Percentiles rank a stretch among this genome's conserved stretches.
Conservation (phyloP, 208 protist genomes). For the Trypanosoma rangeli region DNA sequence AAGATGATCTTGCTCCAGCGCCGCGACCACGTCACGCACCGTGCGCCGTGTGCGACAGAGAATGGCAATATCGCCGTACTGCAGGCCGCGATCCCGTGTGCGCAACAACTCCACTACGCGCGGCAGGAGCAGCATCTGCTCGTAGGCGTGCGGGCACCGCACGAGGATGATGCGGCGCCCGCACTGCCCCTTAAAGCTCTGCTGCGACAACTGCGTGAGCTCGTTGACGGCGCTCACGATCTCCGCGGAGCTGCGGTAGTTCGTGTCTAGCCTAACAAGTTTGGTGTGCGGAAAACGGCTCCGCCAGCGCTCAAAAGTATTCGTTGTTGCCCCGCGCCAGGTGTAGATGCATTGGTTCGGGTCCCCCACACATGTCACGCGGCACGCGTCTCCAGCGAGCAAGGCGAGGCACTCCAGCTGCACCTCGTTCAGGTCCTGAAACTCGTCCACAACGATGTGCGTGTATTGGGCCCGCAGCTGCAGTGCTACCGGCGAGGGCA, state of each 20-base stretch:
- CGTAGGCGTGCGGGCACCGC: constrained; percentile 34
- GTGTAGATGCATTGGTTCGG: constrained; percentile 91
- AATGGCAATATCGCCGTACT: constrained; percentile 76
- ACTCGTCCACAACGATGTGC: constrained; percentile 89
- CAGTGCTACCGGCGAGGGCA: constrained; percentile 35
- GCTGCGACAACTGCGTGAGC: constrained; percentile 46
- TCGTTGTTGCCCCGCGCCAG: constrained; percentile 77
- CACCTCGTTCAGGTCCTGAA: constrained; percentile 89
- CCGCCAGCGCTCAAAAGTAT: constrained; percentile 69
- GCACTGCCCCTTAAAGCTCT: constrained; percentile 40
- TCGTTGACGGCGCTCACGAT: constrained; percentile 72
- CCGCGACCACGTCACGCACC: constrained; percentile 37
- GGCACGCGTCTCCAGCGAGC: constrained; percentile 74
- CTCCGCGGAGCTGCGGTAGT: constrained; percentile 78
- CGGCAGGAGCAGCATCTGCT: constrained; percentile 44
- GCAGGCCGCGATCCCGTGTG: constrained; percentile 30
- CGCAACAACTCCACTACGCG: constrained; percentile 49
- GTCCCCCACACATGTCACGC: constrained; percentile 87
- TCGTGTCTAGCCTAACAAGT: constrained; percentile 51
- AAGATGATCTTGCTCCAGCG: constrained; percentile 47
- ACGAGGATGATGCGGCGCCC: constrained; percentile 38
- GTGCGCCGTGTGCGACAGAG: constrained; percentile 69
- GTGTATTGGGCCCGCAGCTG: constrained; percentile 57
- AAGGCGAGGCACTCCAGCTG: constrained; percentile 84
- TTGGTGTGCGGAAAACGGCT: constrained; percentile 67